Evolutionary conservation across 768 basidiomycete genomes (phyloP).

Genomic region (Leccinum broughii): DNA sequence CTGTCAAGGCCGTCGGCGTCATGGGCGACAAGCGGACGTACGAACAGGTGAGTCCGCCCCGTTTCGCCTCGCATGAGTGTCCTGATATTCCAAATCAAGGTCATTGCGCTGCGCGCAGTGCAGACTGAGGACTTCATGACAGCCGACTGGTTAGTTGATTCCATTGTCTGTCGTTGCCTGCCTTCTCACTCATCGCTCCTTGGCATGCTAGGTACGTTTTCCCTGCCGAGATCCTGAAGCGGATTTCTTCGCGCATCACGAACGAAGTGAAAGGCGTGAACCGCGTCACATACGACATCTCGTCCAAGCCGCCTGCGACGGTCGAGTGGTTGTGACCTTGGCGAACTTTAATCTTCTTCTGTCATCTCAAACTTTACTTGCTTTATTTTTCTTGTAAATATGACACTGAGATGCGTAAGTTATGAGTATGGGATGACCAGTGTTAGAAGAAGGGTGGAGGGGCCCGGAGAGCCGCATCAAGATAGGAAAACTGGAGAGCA

Average conservation of each 20-base stretch:
- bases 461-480: too few relatives aligned
- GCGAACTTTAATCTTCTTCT: not conserved
- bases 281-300: slow-evolving; percentile 94
- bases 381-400: not conserved
- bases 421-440: not conserved
- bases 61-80: not conserved
- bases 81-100: slow-evolving; percentile 41
- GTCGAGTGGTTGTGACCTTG: slow-evolving; percentile 45
- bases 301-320: slow-evolving; percentile 90
- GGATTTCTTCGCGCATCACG: slow-evolving; percentile 94
- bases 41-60: slow-evolving; percentile 62
- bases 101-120: slow-evolving; percentile 92
- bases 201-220: slow-evolving; percentile 80
- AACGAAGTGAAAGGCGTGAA: slow-evolving; percentile 98
- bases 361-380: not conserved
- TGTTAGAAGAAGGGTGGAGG: not conserved
- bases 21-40: slow-evolving; percentile 97
- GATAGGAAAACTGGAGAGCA: too few relatives aligned
- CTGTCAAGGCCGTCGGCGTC: slow-evolving; percentile 96
- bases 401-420: not conserved
- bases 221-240: slow-evolving; percentile 83
- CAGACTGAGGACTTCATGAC: slow-evolving; percentile 99
- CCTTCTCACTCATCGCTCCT: slow-evolving; percentile 12
- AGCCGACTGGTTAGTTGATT: slow-evolving; percentile 80
- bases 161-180: not conserved